Conservation (phyloP, 192 early-diverging fungal species). For the Umbelopsis isabellina region DNA sequence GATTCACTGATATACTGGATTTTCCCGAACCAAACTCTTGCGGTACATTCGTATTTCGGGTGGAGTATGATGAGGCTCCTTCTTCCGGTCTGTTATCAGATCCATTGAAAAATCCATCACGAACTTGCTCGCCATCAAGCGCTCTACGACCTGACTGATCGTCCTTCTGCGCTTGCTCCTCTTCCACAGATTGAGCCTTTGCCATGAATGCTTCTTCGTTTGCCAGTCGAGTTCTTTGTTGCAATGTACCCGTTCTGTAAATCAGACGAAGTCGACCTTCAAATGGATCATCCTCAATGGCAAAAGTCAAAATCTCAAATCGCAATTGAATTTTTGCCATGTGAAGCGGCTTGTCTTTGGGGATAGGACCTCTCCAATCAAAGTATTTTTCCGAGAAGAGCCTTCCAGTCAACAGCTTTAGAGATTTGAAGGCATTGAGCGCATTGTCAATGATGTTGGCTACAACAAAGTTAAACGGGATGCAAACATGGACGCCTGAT, state of each 20-base stretch:
- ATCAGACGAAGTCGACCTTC: constrained; percentile 40
- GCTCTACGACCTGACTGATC: background rate
- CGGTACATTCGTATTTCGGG: constrained; percentile 24
- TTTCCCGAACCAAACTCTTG: constrained; percentile 39
- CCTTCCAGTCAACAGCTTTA: constrained; percentile 31
- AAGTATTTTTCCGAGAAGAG: constrained; percentile 29
- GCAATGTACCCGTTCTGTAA: constrained; percentile 38
- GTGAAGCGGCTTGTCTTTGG: constrained; percentile 27
- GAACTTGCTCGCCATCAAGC: constrained; percentile 10
- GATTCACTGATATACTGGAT: constrained; percentile 30
- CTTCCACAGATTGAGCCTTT: constrained; percentile 35
- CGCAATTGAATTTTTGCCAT: constrained; percentile 34
- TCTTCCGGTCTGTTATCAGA: background rate
- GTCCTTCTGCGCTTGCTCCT: constrained; percentile 10
- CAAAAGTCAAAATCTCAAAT: constrained; percentile 35
- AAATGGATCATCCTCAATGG: constrained; percentile 52
- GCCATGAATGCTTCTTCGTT: constrained; percentile 43
- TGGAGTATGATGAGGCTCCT: constrained; percentile 37
- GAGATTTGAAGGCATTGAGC: constrained; percentile 34
- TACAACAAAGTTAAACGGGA: constrained; percentile 42
- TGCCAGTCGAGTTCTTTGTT: constrained; percentile 39
- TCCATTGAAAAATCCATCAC: constrained; percentile 5
- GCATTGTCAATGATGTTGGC: constrained; percentile 42
- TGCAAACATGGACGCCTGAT: constrained; percentile 34
- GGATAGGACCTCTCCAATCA: constrained; percentile 25